A percentile compares a stretch with the other conserved stretches of the same genome.
These are phyloP conservation scores for Ceratocystis smalleyi DNA, from an alignment of 2,329 filamentous ascomycete species.

Conservation along the genomic window DNA sequence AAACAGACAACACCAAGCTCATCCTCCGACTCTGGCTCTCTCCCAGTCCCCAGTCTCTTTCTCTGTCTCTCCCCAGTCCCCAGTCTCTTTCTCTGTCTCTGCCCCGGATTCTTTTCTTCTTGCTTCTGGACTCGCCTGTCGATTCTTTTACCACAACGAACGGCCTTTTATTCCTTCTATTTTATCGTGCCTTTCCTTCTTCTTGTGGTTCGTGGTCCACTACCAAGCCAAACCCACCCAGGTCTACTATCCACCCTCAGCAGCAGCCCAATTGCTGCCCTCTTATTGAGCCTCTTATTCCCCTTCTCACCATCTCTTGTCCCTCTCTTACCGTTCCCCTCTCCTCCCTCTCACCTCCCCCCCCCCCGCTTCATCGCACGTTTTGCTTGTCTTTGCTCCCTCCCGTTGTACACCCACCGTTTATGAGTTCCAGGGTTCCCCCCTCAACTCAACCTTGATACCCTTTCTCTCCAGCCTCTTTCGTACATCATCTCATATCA, in stretches of 20 bases:
- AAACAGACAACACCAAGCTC: background rate
- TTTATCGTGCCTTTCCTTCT: background rate
- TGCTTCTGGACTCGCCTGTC: background rate
- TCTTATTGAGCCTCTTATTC: background rate
- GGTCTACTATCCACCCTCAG: background rate
- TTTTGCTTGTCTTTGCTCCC: background rate
- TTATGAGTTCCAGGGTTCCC: background rate
- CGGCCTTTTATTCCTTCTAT: background rate
- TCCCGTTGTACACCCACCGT: background rate
- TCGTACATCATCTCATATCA: background rate
- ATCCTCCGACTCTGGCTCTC: too few relatives aligned
- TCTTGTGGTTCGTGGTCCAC: background rate
- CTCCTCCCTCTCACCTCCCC: background rate
- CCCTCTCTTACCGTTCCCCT: background rate
- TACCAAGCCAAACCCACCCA: background rate
- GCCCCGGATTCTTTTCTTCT: background rate
- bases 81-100: background rate
- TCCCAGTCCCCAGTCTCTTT: background rate
- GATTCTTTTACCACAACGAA: background rate
- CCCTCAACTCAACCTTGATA: slow-evolving; percentile 7
- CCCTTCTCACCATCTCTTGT: background rate
- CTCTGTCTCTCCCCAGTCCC: background rate
- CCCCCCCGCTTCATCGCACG: background rate
- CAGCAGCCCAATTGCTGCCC: background rate
- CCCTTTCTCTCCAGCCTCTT: background rate